These are phyloP conservation scores for Arthrobotrys musiformis DNA, from an alignment of 2,329 filamentous ascomycete species.

Conservation along the genomic window DNA sequence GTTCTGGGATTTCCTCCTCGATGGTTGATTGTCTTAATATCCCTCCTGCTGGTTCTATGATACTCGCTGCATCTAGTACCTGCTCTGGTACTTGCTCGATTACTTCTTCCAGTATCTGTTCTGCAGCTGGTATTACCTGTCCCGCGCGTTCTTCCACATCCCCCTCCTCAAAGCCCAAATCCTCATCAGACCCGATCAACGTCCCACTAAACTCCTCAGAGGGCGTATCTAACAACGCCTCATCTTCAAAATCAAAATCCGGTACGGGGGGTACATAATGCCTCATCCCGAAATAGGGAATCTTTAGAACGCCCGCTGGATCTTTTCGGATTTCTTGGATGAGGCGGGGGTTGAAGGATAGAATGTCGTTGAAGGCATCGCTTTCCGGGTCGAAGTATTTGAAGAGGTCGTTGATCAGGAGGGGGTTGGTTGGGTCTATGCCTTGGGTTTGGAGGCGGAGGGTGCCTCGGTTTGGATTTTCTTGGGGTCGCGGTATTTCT, in stretches of 20 bases:
- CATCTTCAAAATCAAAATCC: not conserved
- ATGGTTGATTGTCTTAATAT: not conserved
- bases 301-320: not conserved
- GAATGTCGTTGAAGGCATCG: conserved; percentile 1
- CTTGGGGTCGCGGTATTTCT: not conserved
- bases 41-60: not conserved
- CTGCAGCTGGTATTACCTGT: too few relatives aligned
- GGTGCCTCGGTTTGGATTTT: not conserved
- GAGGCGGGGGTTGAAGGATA: conserved; percentile 1
- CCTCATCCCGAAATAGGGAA: not conserved
- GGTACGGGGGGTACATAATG: not conserved
- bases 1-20: not conserved
- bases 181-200: not conserved
- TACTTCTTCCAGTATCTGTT: too few relatives aligned
- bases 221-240: not conserved
- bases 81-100: too few relatives aligned
- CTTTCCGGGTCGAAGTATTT: conserved; percentile 5
- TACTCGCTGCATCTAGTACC: too few relatives aligned
- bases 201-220: not conserved
- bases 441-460: conserved; percentile 9
- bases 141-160: too few relatives aligned
- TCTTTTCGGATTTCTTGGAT: not conserved
- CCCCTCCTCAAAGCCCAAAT: too few relatives aligned
- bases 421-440: not conserved
- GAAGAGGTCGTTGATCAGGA: not conserved